Base-by-base conservation (phyloP, 2,329 filamentous ascomycete species). In the Ambrosiella cleistominuta region DNA sequence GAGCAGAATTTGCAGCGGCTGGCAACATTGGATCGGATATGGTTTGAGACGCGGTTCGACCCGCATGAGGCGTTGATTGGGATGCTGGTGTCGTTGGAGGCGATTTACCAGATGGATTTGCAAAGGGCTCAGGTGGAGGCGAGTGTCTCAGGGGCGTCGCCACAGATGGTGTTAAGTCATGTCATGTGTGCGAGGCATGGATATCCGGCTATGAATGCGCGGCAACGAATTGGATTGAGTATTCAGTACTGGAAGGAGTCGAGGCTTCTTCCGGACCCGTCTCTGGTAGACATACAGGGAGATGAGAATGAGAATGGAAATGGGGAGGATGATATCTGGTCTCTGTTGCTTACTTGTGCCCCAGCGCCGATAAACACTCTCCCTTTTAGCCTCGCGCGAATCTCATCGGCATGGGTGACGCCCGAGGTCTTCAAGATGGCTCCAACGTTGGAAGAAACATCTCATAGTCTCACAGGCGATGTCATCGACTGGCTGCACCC, bases 1-100 rank as follows among this genome's bases (percentile, higher is more conserved):
- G 79, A 84, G 0, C 73, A 73, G 38, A 90, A 90, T 65, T 73
- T 94, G 40, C 81, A 86, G 64, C 77, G 79, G 40, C 71, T 93
- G 39, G 81, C 85, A 2, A 75, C 70, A 4, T 70, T 89, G 58
- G 88, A 93, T 66, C 83, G 81, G 63, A 74, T 91, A 56, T 88
- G 86, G 67, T 75, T 80, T 19, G 73, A 77, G 37, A 81, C 81
- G 1, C 78, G 78, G 4, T 74, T 91, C 7, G 87, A 87, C 64
- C 86, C 86, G 67, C 85, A 87, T 66, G 85, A 88, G 66, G 87
- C 87, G 0, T 74, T 91, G 50, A 81, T 80, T 3, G 86, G 86
- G 2, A 74, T 94, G 5, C 87, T 84, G 67, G 77, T 77, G 59
- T 86, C 85, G 65, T 71, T 93, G 61, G 74, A 77, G 60, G 81